phyloP scores from a whole-genome alignment of 495 filamentous ascomycete species.

The Articulospora tetracladia region DNA sequence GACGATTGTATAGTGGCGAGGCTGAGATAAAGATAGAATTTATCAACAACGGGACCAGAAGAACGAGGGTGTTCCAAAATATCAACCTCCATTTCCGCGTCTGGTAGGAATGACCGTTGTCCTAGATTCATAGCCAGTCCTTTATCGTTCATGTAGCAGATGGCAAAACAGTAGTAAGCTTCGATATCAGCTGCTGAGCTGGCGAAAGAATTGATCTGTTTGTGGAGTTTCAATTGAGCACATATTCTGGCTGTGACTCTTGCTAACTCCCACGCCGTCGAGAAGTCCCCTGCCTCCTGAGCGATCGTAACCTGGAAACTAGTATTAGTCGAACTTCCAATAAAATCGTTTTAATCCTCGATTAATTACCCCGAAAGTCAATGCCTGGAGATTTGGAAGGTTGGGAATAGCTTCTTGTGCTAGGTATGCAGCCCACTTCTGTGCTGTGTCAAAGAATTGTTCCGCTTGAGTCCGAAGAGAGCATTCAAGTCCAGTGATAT shows the following conservation, averaged over 20 bases:
- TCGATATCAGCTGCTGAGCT: constrained; percentile 1
- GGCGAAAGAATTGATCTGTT: background rate
- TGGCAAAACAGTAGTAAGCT: constrained; percentile 11
- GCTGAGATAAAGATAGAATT: constrained; percentile 7
- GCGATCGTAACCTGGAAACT: constrained; percentile 5
- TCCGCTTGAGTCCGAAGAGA: background rate
- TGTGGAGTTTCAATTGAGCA: constrained; percentile 6
- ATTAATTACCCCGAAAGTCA: constrained; percentile 6
- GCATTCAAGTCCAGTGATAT: constrained; percentile 2
- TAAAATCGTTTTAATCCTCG: background rate
- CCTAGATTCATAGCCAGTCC: constrained; percentile 17
- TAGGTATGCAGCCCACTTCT: background rate
- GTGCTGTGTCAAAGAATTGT: constrained; percentile 4
- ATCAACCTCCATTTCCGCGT: constrained; percentile 7
- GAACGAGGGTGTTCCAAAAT: background rate
- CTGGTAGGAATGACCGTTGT: background rate
- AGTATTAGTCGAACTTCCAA: background rate
- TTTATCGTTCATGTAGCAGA: constrained; percentile 15
- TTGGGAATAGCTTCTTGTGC: background rate
- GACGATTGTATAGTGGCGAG: constrained; percentile 5
- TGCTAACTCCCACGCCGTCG: constrained; percentile 1
- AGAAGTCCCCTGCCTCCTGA: constrained; percentile 11
- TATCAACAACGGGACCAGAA: background rate
- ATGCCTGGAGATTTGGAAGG: constrained; percentile 8
- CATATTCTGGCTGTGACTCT: constrained; percentile 2